Percentiles rank a stretch among this genome's conserved stretches.
phyloP scores from a whole-genome alignment of 2,329 filamentous ascomycete species.

The Monosporascus sp. region DNA sequence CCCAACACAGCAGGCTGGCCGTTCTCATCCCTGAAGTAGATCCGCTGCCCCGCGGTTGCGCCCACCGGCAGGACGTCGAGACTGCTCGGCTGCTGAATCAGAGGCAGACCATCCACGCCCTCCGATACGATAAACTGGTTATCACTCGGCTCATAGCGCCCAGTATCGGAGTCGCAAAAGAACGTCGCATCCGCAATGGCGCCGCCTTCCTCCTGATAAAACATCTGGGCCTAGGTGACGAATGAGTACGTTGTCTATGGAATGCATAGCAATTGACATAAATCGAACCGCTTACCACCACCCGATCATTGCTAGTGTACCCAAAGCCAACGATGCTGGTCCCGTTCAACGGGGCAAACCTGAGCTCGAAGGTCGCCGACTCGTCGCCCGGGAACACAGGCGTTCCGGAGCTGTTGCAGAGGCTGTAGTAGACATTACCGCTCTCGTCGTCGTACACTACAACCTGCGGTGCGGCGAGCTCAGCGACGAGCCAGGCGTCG shows the following conservation, averaged over 20 bases:
- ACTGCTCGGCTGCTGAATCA: not conserved
- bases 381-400: slow-evolving; percentile 6
- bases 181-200: not conserved
- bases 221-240: not conserved
- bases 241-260: not conserved
- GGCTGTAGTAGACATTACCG: slow-evolving; percentile 5
- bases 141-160: not conserved
- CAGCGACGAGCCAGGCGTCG: not conserved
- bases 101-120: not conserved
- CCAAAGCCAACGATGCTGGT: not conserved
- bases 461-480: slow-evolving; percentile 1
- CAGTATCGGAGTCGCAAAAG: not conserved
- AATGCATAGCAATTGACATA: too few species aligned
- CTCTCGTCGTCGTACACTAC: slow-evolving; percentile 6
- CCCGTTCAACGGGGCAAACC: not conserved
- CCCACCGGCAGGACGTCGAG: not conserved
- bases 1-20: not conserved
- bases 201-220: not conserved
- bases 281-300: too few species aligned
- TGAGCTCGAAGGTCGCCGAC: slow-evolving; percentile 3
- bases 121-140: not conserved
- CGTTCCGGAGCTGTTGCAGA: slow-evolving; percentile 6
- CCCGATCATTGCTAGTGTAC: not conserved
- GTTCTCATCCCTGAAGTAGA: not conserved
- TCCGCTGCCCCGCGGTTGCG: not conserved